phyloP scores from a whole-genome alignment of 345 rosid genomes.

The Acer negundo region DNA sequence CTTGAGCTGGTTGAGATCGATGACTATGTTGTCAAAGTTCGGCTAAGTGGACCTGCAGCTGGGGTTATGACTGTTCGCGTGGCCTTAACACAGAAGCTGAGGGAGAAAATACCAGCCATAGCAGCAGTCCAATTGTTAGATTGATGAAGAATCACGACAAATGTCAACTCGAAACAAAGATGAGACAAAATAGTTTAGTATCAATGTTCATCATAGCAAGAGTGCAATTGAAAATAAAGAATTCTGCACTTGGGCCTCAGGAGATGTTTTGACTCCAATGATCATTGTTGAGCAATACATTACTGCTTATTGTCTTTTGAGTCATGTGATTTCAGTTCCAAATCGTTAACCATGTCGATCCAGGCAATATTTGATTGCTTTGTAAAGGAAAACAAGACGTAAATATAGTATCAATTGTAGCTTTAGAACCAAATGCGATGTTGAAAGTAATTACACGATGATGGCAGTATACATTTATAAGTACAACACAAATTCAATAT shows the following conservation, averaged over 20 bases:
- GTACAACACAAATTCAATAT: constrained; percentile 17
- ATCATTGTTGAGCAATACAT: no score
- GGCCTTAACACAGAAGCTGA: constrained; percentile 82
- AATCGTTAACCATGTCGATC: no score
- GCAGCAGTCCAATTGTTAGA: constrained; percentile 84
- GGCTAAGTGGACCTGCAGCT: constrained; percentile 89
- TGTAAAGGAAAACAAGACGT: background rate
- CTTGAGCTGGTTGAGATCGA: constrained; percentile 75
- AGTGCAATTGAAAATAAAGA: background rate
- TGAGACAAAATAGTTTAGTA: background rate
- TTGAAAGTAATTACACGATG: background rate
- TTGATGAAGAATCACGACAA: constrained; percentile 24
- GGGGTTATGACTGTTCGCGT: constrained; percentile 91
- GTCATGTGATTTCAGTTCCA: background rate
- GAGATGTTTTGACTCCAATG: no score
- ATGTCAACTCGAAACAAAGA: constrained; percentile 18
- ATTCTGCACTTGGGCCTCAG: no score
- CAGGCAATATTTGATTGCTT: background rate
- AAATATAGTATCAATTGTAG: no score
- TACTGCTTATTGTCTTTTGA: no score
- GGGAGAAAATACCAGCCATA: constrained; percentile 80
- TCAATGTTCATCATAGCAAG: background rate
- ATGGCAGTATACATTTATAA: background rate
- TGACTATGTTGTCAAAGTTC: constrained; percentile 64
- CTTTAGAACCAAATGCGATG: no score